Percentiles rank a stretch among this genome's conserved stretches.
phyloP scores from a whole-genome alignment of 768 basidiomycete genomes.

The Lactarius sp. region DNA sequence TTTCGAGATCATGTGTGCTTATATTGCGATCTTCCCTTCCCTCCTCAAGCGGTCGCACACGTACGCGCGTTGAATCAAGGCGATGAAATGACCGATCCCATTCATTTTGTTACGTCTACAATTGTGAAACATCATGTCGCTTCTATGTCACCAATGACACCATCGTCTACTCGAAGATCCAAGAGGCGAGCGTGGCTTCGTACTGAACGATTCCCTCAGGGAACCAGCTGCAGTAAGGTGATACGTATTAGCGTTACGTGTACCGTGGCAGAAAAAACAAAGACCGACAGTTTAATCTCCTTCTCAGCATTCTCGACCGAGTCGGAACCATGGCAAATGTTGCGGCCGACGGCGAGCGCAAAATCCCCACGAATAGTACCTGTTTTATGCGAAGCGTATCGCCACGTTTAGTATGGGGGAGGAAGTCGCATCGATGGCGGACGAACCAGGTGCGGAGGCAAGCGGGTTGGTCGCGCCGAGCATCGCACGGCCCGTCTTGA shows the following conservation, averaged over 20 bases:
- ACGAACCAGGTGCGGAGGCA: conserved; percentile 74
- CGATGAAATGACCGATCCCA: neutral
- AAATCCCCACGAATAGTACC: conserved; percentile 96
- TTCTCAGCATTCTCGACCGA: conserved; percentile 86
- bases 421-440: neutral
- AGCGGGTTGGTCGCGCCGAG: conserved; percentile 97
- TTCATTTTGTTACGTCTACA: conserved; percentile 9
- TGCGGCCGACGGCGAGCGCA: conserved; percentile 90
- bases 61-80: neutral
- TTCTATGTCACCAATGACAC: neutral
- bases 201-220: conserved; percentile 79
- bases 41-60: neutral
- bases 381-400: conserved; percentile 29
- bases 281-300: conserved; percentile 82
- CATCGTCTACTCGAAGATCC: conserved; percentile 72
- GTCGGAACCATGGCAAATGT: conserved; percentile 91
- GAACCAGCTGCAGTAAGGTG: conserved; percentile 66
- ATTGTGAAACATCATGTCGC: neutral
- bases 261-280: neutral
- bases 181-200: conserved; percentile 53
- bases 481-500: conserved; percentile 94
- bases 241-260: conserved; percentile 21
- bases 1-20: neutral
- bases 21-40: neutral
- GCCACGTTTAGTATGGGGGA: neutral